These are phyloP conservation scores for Decorospora gaudefroyi DNA, from an alignment of 2,329 filamentous ascomycete genomes.

Conservation along the genomic window DNA sequence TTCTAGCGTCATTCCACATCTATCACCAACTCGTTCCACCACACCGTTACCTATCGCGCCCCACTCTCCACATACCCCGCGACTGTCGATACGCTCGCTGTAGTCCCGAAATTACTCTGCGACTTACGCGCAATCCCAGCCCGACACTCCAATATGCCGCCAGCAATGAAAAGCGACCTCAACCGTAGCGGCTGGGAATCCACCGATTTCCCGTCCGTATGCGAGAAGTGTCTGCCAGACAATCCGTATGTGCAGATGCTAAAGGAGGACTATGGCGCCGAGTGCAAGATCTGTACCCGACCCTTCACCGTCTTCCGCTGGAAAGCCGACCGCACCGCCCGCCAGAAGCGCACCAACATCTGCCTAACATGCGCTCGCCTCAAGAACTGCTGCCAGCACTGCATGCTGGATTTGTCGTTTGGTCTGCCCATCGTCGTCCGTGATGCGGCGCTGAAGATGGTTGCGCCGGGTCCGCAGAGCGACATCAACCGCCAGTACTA, in stretches of 20 bases:
- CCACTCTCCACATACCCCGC: slow-evolving; percentile 19
- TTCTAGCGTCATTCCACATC: slow-evolving; percentile 23
- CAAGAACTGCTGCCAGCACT: slow-evolving; percentile 99
- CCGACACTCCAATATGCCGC: slow-evolving; percentile 63
- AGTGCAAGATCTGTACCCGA: slow-evolving; percentile 77
- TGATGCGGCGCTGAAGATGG: slow-evolving; percentile 97
- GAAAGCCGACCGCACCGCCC: slow-evolving; percentile 88
- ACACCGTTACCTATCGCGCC: slow-evolving; percentile 16
- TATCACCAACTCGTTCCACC: slow-evolving; percentile 9
- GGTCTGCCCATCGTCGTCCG: slow-evolving; percentile 92
- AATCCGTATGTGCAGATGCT: slow-evolving; percentile 99
- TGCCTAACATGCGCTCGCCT: slow-evolving; percentile 95
- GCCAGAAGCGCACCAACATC: slow-evolving; percentile 91
- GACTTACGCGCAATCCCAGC: neutral
- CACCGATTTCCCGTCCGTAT: slow-evolving; percentile 85
- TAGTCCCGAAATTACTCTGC: neutral
- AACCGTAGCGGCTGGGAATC: slow-evolving; percentile 97
- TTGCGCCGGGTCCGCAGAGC: slow-evolving; percentile 88
- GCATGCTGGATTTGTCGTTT: slow-evolving; percentile 97
- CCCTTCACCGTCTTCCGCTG: slow-evolving; percentile 96
- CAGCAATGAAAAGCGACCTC: slow-evolving; percentile 93
- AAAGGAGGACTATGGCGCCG: slow-evolving; percentile 89
- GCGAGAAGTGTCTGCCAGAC: slow-evolving; percentile 90
- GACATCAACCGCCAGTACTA: slow-evolving; percentile 97
- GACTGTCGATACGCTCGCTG: slow-evolving; percentile 15